Evolutionary conservation across 257 asterid genomes (phyloP), one percentile per base, ranked within the genome.

Genomic region (Salvia rosmarinus): DNA sequence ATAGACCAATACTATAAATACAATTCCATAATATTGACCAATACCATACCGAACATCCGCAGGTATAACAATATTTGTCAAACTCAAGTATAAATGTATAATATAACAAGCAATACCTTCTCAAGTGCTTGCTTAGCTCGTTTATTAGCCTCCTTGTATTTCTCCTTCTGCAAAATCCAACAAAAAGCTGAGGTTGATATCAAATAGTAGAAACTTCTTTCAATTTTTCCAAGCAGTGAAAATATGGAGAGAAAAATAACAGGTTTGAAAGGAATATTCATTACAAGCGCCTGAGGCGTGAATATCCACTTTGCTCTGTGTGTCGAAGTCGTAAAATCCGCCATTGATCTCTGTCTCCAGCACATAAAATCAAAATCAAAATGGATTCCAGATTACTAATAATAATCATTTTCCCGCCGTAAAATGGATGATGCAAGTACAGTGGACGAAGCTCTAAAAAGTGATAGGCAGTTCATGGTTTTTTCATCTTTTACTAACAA

Each of bases 71-170:
- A 59, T 34, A 52, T 9, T 20, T 52, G 6, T 20, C 28, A 19
- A 56, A 35, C 44, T 19, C 19, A 9, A 37, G 13, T 42, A 43
- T 28, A 28, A n/a, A n/a, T n/a, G n/a, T 28, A 28, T 32, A 32
- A 1, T 32, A 32, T 21, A 68, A 19, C 13, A 13, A n/a, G 37
- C 43, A 67, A 67, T 83, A 93, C 98, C 95, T 76, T 87, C 71
- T 94, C 98, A 64, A 90, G 84, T 60, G 95, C 90, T 76, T 87
- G 97, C 76, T 86, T 91, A 19, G 98, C 98, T 73, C 96, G 82
- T 49, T 94, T 95, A 73, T 90, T 94, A 56, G 92, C 92, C 68
- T 86, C 91, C 81, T 87, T 90, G 70, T 86, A 79, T 51, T 89
- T 94, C 21, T 94, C 97, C 85, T 85, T 90, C 98, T 90, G 81